Evolutionary conservation across 305 asterid species (phyloP), one percentile per base, ranked within the genome.

Genomic region (Stenogyne calaminthoides): DNA sequence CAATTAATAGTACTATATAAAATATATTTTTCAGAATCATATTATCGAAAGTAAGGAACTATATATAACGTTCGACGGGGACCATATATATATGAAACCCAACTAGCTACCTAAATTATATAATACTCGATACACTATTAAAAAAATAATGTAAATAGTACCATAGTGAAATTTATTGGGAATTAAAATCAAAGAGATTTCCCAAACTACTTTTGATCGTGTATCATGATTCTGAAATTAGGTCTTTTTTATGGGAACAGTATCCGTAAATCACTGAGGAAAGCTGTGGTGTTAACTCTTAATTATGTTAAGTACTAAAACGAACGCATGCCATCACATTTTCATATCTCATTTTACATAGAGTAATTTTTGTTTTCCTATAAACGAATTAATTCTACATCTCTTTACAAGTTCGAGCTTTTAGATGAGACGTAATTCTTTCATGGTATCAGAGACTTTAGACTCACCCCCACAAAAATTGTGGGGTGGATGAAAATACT

Each of bases 151-250:
- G 72, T 67, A 68, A 6, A 36, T 52, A 12, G 39, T 52, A 69
- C 49, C 73, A 84, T 72, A 19, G 54, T 54, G 7, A 67, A 76
- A 70, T 66, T 72, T 70, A 76, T 72, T 73, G 59, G 66, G 61
- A 69, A 59, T 76, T 73, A 62, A 19, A 66, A 72, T 67, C 42
- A 15, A 49, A 15, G 0, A 49, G 15, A 15, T 49, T 49, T 49
- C 4, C 19, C 18, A 47, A 3, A 44, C 15, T 44, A 11, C 6
- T 46, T 46, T 46, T 46, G 52, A 46, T 46, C 16, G 16, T 14
- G 1, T 20, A 25, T 37, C 11, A 7, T 44, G 42, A 49, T 34
- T 49, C 10, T 22, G 25, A 22, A 27, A 1, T 47, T 66, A n/a
- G 46, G 71, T 36, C 14, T 51, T 34, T n/a, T 52, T 59, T 1